Evolutionary conservation across 371 early-diverging fungal species (phyloP).

Genomic region (Mucor lusitanicus): DNA sequence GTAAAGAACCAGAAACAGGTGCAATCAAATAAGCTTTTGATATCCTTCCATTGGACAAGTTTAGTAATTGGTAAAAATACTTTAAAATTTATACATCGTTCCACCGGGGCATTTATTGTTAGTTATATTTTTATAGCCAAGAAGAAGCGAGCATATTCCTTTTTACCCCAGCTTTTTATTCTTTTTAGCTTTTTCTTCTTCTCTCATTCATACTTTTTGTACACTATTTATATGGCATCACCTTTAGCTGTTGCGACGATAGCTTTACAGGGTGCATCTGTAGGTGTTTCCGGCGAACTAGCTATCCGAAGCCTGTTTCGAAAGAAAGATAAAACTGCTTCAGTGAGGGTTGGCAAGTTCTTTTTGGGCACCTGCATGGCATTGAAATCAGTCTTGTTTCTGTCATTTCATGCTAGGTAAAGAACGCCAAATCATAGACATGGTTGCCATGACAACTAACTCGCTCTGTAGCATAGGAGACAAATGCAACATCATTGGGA

Average conservation of each 20-base stretch:
- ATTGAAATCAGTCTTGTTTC: constrained; percentile 18
- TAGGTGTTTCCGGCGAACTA: constrained; percentile 18
- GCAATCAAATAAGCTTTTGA: constrained; percentile 1
- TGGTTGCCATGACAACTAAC: neutral
- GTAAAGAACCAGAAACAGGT: neutral
- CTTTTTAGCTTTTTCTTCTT: neutral
- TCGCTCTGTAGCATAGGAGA: constrained; percentile 4
- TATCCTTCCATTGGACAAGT: neutral
- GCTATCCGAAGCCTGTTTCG: constrained; percentile 20
- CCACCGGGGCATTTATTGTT: neutral
- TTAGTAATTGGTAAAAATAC: neutral
- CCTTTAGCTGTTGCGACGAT: constrained; percentile 21
- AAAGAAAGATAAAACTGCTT: constrained; percentile 12
- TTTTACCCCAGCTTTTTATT: neutral
- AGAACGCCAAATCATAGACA: neutral
- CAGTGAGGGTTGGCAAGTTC: constrained; percentile 18
- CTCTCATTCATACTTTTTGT: neutral
- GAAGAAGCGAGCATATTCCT: neutral
- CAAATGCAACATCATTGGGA: constrained; percentile 20
- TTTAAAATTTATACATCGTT: neutral
- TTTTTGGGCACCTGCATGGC: constrained; percentile 24
- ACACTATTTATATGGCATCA: constrained; percentile 16
- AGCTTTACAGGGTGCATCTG: constrained; percentile 26
- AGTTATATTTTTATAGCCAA: neutral
- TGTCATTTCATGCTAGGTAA: constrained; percentile 23